phyloP scores from a whole-genome alignment of 768 basidiomycete species.

The Psilocybe cyanescens region DNA sequence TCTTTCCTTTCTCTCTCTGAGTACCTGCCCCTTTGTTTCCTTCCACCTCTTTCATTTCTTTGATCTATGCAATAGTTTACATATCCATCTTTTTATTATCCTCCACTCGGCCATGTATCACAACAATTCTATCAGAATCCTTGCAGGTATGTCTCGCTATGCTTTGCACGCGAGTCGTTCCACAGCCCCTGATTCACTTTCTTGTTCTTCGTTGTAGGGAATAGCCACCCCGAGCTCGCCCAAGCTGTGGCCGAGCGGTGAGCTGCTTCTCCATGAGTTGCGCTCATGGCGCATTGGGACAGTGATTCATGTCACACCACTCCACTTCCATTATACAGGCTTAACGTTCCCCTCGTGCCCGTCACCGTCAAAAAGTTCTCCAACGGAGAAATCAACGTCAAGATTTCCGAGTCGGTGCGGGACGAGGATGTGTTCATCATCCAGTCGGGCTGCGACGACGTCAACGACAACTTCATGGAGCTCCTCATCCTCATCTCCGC shows the following conservation, averaged over 20 bases:
- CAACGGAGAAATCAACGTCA: slow-evolving; percentile 94
- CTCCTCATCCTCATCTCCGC: slow-evolving; percentile 98
- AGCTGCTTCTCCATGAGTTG: slow-evolving; percentile 59
- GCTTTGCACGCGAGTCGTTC: background rate
- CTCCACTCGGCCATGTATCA: slow-evolving; percentile 60
- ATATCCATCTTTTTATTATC: slow-evolving; percentile 20
- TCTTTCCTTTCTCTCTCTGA: slow-evolving; percentile 34
- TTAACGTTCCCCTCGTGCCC: slow-evolving; percentile 85
- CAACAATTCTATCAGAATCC: slow-evolving; percentile 78
- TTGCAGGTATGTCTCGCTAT: slow-evolving; percentile 59
- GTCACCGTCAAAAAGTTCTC: slow-evolving; percentile 90
- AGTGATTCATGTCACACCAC: slow-evolving; percentile 47
- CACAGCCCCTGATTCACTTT: slow-evolving; percentile 9
- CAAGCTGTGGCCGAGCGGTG: slow-evolving; percentile 95
- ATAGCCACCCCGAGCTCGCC: slow-evolving; percentile 98
- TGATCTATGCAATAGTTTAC: slow-evolving; percentile 43
- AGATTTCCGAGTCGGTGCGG: slow-evolving; percentile 92
- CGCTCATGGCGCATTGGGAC: slow-evolving; percentile 49
- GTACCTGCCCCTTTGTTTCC: slow-evolving; percentile 41
- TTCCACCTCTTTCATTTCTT: slow-evolving; percentile 23
- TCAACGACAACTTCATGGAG: slow-evolving; percentile 98
- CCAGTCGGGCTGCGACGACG: slow-evolving; percentile 87
- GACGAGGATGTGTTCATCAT: slow-evolving; percentile 99
- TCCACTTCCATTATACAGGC: slow-evolving; percentile 51
- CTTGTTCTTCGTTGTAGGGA: slow-evolving; percentile 58